Percentiles rank a stretch among this genome's conserved stretches.
Evolutionary conservation across 306 rosid genomes (phyloP).

Genomic region (Arachis stenosperma): DNA sequence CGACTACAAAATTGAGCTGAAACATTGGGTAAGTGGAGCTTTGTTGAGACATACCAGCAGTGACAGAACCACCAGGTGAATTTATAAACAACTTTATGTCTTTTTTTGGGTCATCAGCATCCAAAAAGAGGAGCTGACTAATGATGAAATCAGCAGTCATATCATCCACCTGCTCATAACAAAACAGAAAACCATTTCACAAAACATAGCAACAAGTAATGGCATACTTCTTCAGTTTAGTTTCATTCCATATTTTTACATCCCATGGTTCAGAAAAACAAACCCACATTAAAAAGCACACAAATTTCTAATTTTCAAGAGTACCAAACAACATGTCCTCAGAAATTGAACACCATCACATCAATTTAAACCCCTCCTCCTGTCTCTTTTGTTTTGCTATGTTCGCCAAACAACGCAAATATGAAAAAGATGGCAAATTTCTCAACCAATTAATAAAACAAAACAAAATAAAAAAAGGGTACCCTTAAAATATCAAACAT

Average conservation of each 20-base stretch:
- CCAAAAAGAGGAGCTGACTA: constrained; percentile 86
- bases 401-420: not conserved
- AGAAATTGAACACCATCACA: constrained; percentile 24
- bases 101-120: constrained; percentile 83
- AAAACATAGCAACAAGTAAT: not conserved
- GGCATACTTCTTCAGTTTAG: constrained; percentile 9
- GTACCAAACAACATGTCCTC: constrained; percentile 10
- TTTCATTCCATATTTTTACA: not conserved
- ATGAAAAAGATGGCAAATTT: constrained; percentile 44
- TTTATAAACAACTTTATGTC: constrained; percentile 87
- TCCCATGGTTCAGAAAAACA: constrained; percentile 8
- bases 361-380: not conserved
- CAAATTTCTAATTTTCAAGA: constrained; percentile 22
- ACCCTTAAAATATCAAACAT: constrained; percentile 4
- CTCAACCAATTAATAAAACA: not conserved
- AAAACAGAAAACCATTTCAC: constrained; percentile 21
- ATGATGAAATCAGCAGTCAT: constrained; percentile 86
- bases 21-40: constrained; percentile 1
- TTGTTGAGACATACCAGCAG: constrained; percentile 67
- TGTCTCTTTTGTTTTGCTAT: not conserved
- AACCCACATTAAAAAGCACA: constrained; percentile 17
- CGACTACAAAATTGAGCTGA: constrained; percentile 14
- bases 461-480: constrained; percentile 20
- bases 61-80: constrained; percentile 96
- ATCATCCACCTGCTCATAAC: constrained; percentile 82